Evolutionary conservation across 768 basidiomycete genomes (phyloP).

Genomic region (Neoboletus subvelutipes): DNA sequence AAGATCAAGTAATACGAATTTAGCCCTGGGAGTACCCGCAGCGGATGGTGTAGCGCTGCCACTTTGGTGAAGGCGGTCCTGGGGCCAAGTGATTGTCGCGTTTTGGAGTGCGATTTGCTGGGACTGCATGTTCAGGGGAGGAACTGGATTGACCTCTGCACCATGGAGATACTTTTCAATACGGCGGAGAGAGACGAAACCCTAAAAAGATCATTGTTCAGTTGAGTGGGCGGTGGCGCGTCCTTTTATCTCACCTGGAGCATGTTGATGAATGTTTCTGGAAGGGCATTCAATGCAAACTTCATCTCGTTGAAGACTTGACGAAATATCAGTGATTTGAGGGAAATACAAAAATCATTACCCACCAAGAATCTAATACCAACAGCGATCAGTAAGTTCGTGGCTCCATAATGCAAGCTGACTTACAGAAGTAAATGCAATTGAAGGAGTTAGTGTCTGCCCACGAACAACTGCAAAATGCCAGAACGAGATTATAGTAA

Average conservation of each 20-base stretch:
- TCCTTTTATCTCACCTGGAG: constrained; percentile 54
- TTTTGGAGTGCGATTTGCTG: constrained; percentile 72
- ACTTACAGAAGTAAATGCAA: constrained; percentile 72
- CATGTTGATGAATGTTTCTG: constrained; percentile 89
- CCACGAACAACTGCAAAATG: constrained; percentile 72
- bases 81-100: constrained; percentile 90
- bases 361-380: constrained; percentile 42
- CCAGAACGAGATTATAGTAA: constrained; percentile 63
- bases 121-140: constrained; percentile 55
- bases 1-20: constrained; percentile 81
- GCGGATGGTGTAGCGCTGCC: constrained; percentile 51
- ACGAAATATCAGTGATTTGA: constrained; percentile 1
- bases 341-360: not conserved
- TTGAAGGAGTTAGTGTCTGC: constrained; percentile 73
- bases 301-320: constrained; percentile 86
- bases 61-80: constrained; percentile 54
- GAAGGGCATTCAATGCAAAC: constrained; percentile 83
- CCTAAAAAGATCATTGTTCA: constrained; percentile 36
- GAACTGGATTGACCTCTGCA: constrained; percentile 67
- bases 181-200: constrained; percentile 80
- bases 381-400: not conserved
- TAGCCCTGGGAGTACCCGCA: constrained; percentile 70
- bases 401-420: constrained; percentile 11
- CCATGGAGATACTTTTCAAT: constrained; percentile 87
- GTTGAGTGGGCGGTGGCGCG: not conserved